These are phyloP conservation scores for Setaria viridis DNA, from an alignment of 202 grass and related monocot genomes.

Conservation along the genomic window DNA sequence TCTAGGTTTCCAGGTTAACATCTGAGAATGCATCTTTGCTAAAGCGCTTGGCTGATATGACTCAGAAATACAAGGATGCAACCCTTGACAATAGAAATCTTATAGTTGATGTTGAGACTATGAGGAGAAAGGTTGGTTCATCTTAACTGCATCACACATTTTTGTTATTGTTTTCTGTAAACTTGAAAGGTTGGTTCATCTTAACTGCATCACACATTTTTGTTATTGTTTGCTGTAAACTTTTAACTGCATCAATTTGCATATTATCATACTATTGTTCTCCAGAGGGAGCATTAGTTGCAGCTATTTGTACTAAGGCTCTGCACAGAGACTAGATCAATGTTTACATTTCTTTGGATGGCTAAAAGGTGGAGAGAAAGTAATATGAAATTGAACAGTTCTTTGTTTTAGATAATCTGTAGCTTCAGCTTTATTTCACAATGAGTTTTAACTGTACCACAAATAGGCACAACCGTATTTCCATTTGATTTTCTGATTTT, in stretches of 20 bases:
- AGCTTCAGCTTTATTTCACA: neutral
- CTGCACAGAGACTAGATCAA: neutral
- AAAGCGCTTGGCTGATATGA: conserved; percentile 69
- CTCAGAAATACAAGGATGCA: conserved; percentile 79
- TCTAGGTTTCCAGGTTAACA: conserved; percentile 74
- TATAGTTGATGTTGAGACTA: conserved; percentile 68
- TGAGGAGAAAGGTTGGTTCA: conserved; percentile 70
- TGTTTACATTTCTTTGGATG: conserved; percentile 13
- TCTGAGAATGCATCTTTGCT: conserved; percentile 78
- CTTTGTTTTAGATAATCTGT: neutral
- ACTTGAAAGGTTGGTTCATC: conserved; percentile 2
- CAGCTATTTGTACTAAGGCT: conserved; percentile 17
- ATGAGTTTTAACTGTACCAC: neutral
- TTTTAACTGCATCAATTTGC: conserved; percentile 24
- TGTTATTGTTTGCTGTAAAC: neutral
- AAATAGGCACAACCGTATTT: neutral
- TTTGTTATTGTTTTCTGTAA: neutral
- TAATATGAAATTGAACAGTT: neutral
- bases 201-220: conserved; percentile 18
- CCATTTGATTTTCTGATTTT: conserved; percentile 10
- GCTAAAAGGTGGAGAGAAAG: neutral
- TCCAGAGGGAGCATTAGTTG: neutral
- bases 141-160: conserved; percentile 17
- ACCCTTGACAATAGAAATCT: conserved; percentile 70
- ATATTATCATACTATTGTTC: neutral